A percentile compares a stretch with the other conserved stretches of the same genome.
Conservation (phyloP, 2,329 filamentous ascomycete species). For the Teratosphaeria zuluensis region DNA sequence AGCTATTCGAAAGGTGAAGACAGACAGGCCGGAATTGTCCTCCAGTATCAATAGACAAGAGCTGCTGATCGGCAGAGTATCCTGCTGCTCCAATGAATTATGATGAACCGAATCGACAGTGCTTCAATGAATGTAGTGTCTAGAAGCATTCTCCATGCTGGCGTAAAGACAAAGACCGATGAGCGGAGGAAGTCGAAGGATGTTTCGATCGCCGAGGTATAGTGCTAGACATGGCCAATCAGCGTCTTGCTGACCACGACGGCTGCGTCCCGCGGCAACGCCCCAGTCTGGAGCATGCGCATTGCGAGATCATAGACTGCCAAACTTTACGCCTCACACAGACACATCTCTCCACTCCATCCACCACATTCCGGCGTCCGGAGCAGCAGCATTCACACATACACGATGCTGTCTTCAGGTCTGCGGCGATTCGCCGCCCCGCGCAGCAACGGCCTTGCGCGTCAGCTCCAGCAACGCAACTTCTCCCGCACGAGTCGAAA, state of each 20-base stretch:
- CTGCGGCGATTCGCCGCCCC: conserved; percentile 25
- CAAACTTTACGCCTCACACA: not conserved
- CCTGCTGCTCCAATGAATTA: too few relatives aligned
- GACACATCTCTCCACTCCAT: not conserved
- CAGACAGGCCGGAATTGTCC: not conserved
- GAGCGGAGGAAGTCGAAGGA: not conserved
- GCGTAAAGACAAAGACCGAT: not conserved
- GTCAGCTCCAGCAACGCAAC: conserved; percentile 37
- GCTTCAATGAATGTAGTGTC: too few relatives aligned
- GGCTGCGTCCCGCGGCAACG: not conserved
- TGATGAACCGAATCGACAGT: too few relatives aligned
- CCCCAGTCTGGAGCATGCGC: not conserved
- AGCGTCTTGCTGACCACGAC: not conserved
- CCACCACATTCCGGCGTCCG: not conserved
- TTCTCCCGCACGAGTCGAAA: conserved; percentile 82
- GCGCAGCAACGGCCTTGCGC: conserved; percentile 15
- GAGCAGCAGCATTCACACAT: conserved; percentile 1
- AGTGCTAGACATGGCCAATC: not conserved
- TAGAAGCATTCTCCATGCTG: too few relatives aligned
- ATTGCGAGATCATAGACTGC: not conserved
- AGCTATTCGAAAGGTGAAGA: not conserved
- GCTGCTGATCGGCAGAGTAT: not conserved
- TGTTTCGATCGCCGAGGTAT: not conserved
- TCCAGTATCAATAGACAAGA: not conserved
- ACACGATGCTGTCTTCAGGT: conserved; percentile 26